phyloP scores from a whole-genome alignment of 805 yeast genomes.

The Candida quercuum region DNA sequence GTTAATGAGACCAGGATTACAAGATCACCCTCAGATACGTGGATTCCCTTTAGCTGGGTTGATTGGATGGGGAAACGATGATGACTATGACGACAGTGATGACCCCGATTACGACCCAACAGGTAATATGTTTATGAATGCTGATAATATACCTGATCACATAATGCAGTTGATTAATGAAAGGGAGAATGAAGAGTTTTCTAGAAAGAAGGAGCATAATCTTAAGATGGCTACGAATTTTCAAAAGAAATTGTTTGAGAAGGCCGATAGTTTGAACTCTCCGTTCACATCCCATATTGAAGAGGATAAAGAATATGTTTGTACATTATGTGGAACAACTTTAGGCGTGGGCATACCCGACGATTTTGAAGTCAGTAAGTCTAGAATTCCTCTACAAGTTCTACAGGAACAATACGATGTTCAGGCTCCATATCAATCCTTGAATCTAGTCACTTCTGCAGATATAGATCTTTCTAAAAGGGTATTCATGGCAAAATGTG shows the following conservation, averaged over 20 bases:
- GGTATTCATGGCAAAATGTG: constrained; percentile 65
- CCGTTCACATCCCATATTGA: constrained; percentile 25
- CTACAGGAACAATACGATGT: constrained; percentile 29
- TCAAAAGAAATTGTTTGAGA: not conserved
- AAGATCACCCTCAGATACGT: too few relatives aligned
- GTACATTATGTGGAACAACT: constrained; percentile 66
- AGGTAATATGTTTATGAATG: not conserved
- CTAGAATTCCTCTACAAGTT: constrained; percentile 24
- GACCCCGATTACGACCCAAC: constrained; percentile 8
- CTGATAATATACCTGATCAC: constrained; percentile 10
- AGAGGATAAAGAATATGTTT: constrained; percentile 36
- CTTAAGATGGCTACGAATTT: constrained; percentile 3
- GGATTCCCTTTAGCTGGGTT: too few relatives aligned
- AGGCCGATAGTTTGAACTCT: not conserved
- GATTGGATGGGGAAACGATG: too few relatives aligned
- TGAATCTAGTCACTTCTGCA: constrained; percentile 39
- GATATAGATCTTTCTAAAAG: constrained; percentile 62
- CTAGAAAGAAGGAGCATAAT: constrained; percentile 9
- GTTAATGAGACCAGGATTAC: too few relatives aligned
- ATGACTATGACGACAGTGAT: constrained; percentile 6
- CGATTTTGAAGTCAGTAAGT: constrained; percentile 33
- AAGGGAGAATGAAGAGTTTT: constrained; percentile 14
- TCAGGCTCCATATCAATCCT: constrained; percentile 66
- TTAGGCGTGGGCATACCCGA: constrained; percentile 72
- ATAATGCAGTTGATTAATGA: constrained; percentile 14